Base-by-base conservation (phyloP, 768 basidiomycete genomes). In the Leccinum barrowsii region DNA sequence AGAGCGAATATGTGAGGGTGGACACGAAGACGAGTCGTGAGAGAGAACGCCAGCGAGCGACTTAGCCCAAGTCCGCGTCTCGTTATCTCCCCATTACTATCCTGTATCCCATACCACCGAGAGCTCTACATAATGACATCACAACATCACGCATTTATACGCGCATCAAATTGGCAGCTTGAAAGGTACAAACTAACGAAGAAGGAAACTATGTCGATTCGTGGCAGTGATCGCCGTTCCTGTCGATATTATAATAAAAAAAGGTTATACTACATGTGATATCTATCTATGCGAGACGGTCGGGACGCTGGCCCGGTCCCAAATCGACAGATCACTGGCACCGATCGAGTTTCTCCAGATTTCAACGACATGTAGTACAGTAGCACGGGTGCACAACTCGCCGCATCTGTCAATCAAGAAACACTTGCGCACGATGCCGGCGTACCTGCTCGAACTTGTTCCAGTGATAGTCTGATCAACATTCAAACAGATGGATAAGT, bases 1-100 rank as follows among this genome's bases (percentile, higher is more conserved):
- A 93, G 59, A 81, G 79, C 63, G 93, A 92, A 66, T 94, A 92
- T 66, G 92, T 94, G 51, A 80, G 83, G 68, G 78, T 94, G 24
- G 92, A 94, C 60, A 92, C 87, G 24, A 87, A 81, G 77, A 79
- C 67, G 51, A 89, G 85, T 71, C 77, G 87, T 8, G 74, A 78
- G 61, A 67, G 79, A 50, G 78, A 74, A 12, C 72, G 69, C 13
- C 65, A 73, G 12, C 63, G 73, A 30, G 62, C 44, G 3, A 7
- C 32, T 47, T 73, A 69, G 57, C 12, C 7, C 10, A 10, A 42
- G 40, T 12, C 50, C 48, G 2, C 32, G 1, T 26, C 19, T 40
- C 15, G 1, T 6, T n/a, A 21, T 55, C 46, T 37, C 46, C 42
- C 47, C 40, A 7, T 5, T 19, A 11, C n/a, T 19, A 19, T 42